Base-by-base conservation (phyloP, 768 basidiomycete genomes). In the Sistotremastrum niveocremeum region DNA sequence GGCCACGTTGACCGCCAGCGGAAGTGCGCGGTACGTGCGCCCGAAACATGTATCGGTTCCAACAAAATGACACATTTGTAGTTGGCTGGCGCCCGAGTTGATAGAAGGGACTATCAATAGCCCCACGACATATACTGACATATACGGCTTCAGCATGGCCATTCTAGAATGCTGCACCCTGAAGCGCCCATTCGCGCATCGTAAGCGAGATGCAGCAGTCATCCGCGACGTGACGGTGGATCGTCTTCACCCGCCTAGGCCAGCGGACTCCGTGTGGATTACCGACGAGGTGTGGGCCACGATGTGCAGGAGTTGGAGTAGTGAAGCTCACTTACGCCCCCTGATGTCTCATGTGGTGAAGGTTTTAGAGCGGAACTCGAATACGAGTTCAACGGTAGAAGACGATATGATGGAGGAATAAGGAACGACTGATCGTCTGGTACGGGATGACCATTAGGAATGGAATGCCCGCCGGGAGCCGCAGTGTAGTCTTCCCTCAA, bases 51-150 rank as follows among this genome's bases (percentile, higher is more conserved):
- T 20, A 20, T 20, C 20, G 20, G 20, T 20, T 20, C 20, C 20
- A 20, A 20, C 20, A 20, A 20, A 20, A 20, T 20, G 20, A 20
- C 20, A 20, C 20, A 20, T 20, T 20, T 20, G 20, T 20, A 20
- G 20, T 20, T 81, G 77, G 77, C 63, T 75, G 32, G 75, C 79
- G 6, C 79, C 79, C 1, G 77, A 79, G 53, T 60, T 79, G 42
- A 71, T 71, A 42, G 61, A 68, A 11, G 69, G 67, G n/a, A 65
- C 61, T 6, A 60, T 64, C 7, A 50, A 56, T 37, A 60, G 61
- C 37, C 69, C 70, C 0, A 74, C 73, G 7, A 68, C 61, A 55
- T 61, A 62, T 39, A 66, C 71, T 8, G 79, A 80, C 52, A 62
- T 70, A 0, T 80, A 78, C 50, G 73, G 75, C 3, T 80, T 69